Conservation (phyloP, 139 green algal species). For the Zygnema circumcarinatum region DNA sequence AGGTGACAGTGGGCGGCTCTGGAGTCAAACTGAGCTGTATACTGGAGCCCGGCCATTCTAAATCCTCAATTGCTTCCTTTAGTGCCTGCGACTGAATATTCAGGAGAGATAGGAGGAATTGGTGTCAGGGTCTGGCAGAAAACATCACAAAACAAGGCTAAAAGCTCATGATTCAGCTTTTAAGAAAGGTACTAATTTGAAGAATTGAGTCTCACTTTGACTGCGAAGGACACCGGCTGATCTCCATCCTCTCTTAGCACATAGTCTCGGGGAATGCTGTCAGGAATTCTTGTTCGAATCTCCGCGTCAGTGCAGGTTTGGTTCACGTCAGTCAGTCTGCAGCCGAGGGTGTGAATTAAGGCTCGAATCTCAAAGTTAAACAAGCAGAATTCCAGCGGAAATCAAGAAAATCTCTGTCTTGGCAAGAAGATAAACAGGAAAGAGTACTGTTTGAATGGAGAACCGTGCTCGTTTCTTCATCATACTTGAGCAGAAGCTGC, state of each 20-base stretch:
- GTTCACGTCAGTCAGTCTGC: slow-evolving; percentile 52
- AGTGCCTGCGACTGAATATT: slow-evolving; percentile 45
- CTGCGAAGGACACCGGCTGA: slow-evolving; percentile 23
- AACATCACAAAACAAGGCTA: too few species aligned
- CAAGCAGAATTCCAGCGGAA: background rate
- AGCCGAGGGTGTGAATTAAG: too few species aligned
- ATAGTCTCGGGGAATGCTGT: slow-evolving; percentile 41
- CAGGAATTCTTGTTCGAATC: slow-evolving; percentile 50
- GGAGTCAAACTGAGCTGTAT: slow-evolving; percentile 30
- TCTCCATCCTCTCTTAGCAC: slow-evolving; percentile 12
- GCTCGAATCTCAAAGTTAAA: background rate
- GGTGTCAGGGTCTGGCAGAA: too few species aligned
- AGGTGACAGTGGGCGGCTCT: slow-evolving; percentile 43
- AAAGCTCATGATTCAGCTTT: too few species aligned
- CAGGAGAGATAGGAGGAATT: background rate
- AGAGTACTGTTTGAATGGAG: too few species aligned
- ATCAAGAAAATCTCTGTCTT: too few species aligned
- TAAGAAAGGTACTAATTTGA: too few species aligned
- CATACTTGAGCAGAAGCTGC: slow-evolving; percentile 48
- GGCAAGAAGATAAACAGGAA: too few species aligned
- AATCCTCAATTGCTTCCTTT: slow-evolving; percentile 57
- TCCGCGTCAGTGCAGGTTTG: slow-evolving; percentile 51
- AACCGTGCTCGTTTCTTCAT: too few species aligned
- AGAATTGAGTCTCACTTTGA: background rate
- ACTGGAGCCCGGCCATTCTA: slow-evolving; percentile 57